Evolutionary conservation across 192 early-diverging fungal genomes (phyloP).

Genomic region (Chytriomyces sp.): DNA sequence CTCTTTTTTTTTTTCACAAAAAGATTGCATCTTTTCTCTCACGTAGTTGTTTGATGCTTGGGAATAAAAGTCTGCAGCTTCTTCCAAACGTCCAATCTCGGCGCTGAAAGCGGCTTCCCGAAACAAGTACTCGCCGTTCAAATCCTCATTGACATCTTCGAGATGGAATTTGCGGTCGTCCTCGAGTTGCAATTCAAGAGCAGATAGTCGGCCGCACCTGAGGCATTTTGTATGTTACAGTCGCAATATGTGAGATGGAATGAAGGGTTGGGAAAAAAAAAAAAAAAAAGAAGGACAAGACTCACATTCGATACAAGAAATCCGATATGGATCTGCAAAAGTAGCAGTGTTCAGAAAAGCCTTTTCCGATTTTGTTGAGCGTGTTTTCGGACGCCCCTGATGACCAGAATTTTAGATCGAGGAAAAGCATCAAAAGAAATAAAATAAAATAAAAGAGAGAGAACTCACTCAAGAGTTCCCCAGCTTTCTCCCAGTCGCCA

Average conservation of each 20-base stretch:
- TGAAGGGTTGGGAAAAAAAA: too few species aligned
- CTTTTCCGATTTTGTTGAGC: constrained; percentile 4
- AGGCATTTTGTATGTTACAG: too few species aligned
- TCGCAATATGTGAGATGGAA: too few species aligned
- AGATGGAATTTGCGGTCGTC: constrained; percentile 18
- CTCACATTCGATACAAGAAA: constrained; percentile 6
- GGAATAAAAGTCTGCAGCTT: background rate
- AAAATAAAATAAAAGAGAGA: too few species aligned
- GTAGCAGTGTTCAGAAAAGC: constrained; percentile 20
- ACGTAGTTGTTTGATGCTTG: constrained; percentile 10
- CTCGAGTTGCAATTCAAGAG: background rate
- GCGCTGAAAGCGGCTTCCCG: constrained; percentile 19
- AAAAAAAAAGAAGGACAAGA: background rate
- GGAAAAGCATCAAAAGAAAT: background rate
- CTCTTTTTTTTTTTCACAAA: constrained; percentile 2
- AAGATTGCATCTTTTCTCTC: background rate
- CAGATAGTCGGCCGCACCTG: background rate
- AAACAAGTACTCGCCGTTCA: constrained; percentile 28
- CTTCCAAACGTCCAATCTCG: constrained; percentile 8
- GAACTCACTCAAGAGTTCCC: background rate
- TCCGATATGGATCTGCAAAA: background rate
- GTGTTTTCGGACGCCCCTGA: constrained; percentile 1
- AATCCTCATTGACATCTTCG: constrained; percentile 5
- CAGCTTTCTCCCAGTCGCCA: constrained; percentile 17
- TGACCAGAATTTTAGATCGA: background rate